Base-by-base conservation (phyloP, 306 rosid genomes). In the Lathyrus oleraceus region DNA sequence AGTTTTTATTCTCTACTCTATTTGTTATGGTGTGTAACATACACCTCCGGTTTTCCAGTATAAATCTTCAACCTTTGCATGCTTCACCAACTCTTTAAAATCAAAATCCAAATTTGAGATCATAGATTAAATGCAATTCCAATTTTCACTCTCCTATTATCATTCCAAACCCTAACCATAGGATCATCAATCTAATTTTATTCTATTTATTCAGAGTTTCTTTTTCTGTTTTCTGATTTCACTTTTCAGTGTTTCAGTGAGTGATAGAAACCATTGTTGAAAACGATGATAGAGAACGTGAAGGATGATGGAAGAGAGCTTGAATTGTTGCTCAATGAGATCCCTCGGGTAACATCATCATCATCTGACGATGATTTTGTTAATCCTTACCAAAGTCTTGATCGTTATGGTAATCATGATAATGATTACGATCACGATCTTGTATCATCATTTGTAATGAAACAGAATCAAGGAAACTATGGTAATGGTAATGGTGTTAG, bases 311-410 rank as follows among this genome's bases (percentile, higher is more conserved):
- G 54, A 48, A 44, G 6, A 44, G 54, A 48, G 54, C 19, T 48
- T 15, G 54, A 48, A n/a, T 15, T 16, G 54, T 48, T 48, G 54
- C 19, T 48, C 10, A 17, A 48, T 77, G 91, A 84, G 88, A 87
- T 84, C 86, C 88, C 88, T 77, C 69, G 63, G 25, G 81, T 81
- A 57, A 79, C 63, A 57, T 28, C 83, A 62, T 81, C 88, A 10
- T 35, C 39, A 0, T 6, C 39, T 35, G 39, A 35, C 7, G 39
- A 35, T 35, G 39, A 35, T 35, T 35, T 35, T 35, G 10, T 35
- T 35, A 35, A 35, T 35, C 36, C 8, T 32, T 6, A 0, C 1
- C 75, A 67, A 67, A 79, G 79, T 78, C 71, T 69, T 35, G 61
- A 28, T 38, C 43, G 38, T 10, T 54, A 76, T 17, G 70, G 52